A percentile compares a stretch with the other conserved stretches of the same genome.
phyloP scores from a whole-genome alignment of 257 asterid species.

The Parsonsia alboflavescens region DNA sequence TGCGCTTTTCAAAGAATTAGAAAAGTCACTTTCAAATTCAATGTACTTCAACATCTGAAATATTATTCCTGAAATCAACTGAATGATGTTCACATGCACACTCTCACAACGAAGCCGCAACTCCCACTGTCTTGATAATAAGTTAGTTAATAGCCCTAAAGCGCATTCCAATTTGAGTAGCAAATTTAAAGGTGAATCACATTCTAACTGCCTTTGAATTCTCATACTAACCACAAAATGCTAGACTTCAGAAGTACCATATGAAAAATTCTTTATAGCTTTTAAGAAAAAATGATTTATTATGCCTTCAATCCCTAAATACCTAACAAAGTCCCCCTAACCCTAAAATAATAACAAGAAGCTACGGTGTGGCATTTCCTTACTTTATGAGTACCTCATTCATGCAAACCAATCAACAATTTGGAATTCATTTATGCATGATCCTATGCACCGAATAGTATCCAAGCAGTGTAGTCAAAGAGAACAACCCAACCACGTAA shows the following conservation, averaged over 20 bases:
- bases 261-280: no score
- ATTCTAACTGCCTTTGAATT: background rate
- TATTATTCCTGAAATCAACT: background rate
- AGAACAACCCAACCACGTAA: slow-evolving; percentile 12
- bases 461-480: background rate
- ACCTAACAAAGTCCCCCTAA: background rate
- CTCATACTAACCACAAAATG: background rate
- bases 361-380: background rate
- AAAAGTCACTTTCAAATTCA: background rate
- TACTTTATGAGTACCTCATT: background rate
- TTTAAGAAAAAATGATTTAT: no score
- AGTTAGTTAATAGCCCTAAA: background rate
- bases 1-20: background rate
- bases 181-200: no score
- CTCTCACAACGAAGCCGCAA: background rate
- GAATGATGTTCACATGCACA: background rate
- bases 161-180: background rate
- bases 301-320: background rate
- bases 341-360: background rate
- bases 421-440: background rate
- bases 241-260: background rate
- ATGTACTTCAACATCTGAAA: background rate
- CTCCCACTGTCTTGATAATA: background rate
- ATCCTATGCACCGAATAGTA: background rate
- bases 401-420: background rate